A percentile compares a stretch with the other conserved stretches of the same genome.
These are phyloP conservation scores for Chlamydomonas applanata DNA, from an alignment of 139 green algal genomes.

Conservation along the genomic window DNA sequence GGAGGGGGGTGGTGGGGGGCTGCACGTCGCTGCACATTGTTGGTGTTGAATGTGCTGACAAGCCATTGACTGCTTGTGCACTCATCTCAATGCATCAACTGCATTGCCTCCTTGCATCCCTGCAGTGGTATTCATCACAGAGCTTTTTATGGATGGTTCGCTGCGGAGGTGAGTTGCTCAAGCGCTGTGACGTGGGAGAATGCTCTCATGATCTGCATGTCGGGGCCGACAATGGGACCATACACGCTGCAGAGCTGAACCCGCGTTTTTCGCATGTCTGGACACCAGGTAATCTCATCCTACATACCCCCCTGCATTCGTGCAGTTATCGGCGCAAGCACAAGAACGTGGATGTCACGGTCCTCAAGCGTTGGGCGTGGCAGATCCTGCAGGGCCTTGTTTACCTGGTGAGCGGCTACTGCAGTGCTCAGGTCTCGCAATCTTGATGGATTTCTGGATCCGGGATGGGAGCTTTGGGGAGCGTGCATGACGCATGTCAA, in stretches of 20 bases:
- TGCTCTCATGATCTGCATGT: background rate
- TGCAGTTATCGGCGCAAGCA: slow-evolving; percentile 84
- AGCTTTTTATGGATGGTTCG: slow-evolving; percentile 94
- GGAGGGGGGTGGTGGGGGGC: too few species aligned
- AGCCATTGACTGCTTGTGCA: too few species aligned
- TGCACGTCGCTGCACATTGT: too few species aligned
- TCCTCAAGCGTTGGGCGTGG: slow-evolving; percentile 89
- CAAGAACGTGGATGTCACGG: slow-evolving; percentile 72
- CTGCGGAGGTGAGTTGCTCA: slow-evolving; percentile 86
- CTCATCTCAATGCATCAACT: too few species aligned
- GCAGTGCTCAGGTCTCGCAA: too few species aligned
- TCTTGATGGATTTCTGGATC: too few species aligned
- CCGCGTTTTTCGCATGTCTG: too few species aligned
- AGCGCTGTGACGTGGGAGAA: too few species aligned
- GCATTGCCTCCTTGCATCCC: too few species aligned
- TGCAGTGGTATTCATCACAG: slow-evolving; percentile 85
- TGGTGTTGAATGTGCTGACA: too few species aligned
- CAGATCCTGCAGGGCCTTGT: slow-evolving; percentile 95
- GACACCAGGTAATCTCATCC: background rate
- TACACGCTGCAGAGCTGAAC: too few species aligned
- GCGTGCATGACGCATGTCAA: background rate
- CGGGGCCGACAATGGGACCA: too few species aligned
- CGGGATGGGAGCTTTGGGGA: background rate
- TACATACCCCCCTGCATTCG: background rate
- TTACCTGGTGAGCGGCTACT: slow-evolving; percentile 63